phyloP scores from a whole-genome alignment of 495 filamentous ascomycete species.

The Talaromyces wortmannii region DNA sequence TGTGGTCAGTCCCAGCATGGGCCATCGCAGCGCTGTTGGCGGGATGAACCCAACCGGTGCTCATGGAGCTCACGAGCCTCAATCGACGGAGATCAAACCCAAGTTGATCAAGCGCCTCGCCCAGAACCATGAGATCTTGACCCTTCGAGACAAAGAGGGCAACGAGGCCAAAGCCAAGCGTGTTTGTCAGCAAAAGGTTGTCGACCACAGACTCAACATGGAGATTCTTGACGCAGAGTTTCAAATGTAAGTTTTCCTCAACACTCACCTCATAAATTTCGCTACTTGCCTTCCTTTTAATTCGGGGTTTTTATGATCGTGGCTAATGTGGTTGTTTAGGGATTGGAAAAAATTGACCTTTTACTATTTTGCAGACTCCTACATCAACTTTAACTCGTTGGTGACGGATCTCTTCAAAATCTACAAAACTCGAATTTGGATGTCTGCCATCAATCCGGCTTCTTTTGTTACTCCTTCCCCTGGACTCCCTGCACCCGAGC shows the following conservation, averaged over 20 bases:
- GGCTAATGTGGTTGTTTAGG: slow-evolving; percentile 41
- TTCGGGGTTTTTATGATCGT: background rate
- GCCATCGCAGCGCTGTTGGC: slow-evolving; percentile 54
- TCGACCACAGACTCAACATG: slow-evolving; percentile 92
- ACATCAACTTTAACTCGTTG: slow-evolving; percentile 97
- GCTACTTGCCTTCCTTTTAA: background rate
- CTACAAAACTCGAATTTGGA: slow-evolving; percentile 98
- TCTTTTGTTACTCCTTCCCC: slow-evolving; percentile 84
- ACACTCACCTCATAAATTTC: background rate
- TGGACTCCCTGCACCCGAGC: slow-evolving; percentile 46
- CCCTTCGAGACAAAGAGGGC: slow-evolving; percentile 88
- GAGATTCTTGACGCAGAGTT: slow-evolving; percentile 99
- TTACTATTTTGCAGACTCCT: slow-evolving; percentile 96
- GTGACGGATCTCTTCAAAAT: slow-evolving; percentile 98
- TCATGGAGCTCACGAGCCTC: slow-evolving; percentile 69
- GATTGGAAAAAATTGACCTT: slow-evolving; percentile 99
- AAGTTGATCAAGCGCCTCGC: slow-evolving; percentile 95
- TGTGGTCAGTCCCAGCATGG: slow-evolving; percentile 39
- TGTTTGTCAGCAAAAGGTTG: slow-evolving; percentile 91
- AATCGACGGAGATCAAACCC: slow-evolving; percentile 72
- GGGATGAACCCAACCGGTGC: slow-evolving; percentile 66
- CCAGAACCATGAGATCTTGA: slow-evolving; percentile 80
- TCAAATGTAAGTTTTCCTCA: slow-evolving; percentile 75
- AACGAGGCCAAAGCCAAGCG: slow-evolving; percentile 97
- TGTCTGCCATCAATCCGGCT: slow-evolving; percentile 97